Evolutionary conservation across 441 rosid genomes (phyloP).

Genomic region (Populus hybrid): DNA sequence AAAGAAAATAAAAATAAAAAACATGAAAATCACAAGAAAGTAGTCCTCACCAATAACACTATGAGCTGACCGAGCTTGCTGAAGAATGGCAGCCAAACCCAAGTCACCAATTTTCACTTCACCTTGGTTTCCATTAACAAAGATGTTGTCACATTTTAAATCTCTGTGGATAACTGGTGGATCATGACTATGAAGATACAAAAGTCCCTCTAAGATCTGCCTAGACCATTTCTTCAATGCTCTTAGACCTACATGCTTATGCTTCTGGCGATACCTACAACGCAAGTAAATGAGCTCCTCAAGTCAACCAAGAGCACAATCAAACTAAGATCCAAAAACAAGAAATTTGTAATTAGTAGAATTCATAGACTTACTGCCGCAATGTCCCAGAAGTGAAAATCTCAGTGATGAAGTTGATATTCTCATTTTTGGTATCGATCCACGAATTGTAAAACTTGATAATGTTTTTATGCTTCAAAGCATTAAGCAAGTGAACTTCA

Average conservation of each 20-base stretch:
- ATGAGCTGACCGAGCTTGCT: conserved; percentile 66
- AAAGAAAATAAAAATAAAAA: not conserved
- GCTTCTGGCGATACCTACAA: conserved; percentile 64
- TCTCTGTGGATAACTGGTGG: conserved; percentile 32
- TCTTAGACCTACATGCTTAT: conserved; percentile 61
- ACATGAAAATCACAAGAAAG: not conserved
- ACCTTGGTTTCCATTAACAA: conserved; percentile 80
- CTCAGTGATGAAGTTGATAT: conserved; percentile 81
- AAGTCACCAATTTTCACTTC: conserved; percentile 87
- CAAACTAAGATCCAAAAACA: not conserved
- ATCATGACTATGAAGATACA: conserved; percentile 58
- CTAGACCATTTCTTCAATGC: conserved; percentile 82
- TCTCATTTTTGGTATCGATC: conserved; percentile 59
- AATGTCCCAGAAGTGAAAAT: conserved; percentile 74
- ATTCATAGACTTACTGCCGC: conserved; percentile 47
- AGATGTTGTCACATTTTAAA: conserved; percentile 73
- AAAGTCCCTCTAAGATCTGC: conserved; percentile 70
- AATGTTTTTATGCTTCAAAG: conserved; percentile 65
- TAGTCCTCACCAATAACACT: conserved; percentile 50
- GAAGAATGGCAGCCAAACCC: conserved; percentile 77
- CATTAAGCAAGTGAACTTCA: conserved; percentile 69
- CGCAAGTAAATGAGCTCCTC: conserved; percentile 1
- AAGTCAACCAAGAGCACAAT: not conserved
- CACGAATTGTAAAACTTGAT: conserved; percentile 66
- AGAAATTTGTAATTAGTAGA: not conserved